phyloP scores from a whole-genome alignment of 768 basidiomycete genomes.

The Tricholoma flavovirens region DNA sequence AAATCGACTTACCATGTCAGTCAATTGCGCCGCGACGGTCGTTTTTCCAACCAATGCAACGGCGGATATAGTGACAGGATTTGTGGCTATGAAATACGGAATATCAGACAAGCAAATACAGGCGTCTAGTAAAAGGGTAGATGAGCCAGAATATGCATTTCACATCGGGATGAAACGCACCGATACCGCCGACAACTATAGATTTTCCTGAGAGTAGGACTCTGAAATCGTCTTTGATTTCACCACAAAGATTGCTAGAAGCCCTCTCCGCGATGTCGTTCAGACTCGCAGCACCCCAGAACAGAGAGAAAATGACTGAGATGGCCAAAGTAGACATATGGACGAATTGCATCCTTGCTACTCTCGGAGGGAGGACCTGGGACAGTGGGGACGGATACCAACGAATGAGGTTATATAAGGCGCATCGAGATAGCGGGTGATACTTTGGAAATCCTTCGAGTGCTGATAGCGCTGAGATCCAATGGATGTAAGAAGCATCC shows the following conservation, averaged over 20 bases:
- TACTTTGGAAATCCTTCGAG: neutral
- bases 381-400: neutral
- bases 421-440: neutral
- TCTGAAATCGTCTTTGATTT: slow-evolving; percentile 26
- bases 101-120: slow-evolving; percentile 41
- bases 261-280: slow-evolving; percentile 6
- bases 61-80: slow-evolving; percentile 24
- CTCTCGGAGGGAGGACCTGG: neutral
- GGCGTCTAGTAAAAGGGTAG: slow-evolving; percentile 20
- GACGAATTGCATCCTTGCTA: slow-evolving; percentile 6
- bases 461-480: neutral
- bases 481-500: neutral
- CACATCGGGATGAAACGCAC: slow-evolving; percentile 11
- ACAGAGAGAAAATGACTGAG: slow-evolving; percentile 1
- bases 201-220: slow-evolving; percentile 15
- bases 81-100: slow-evolving; percentile 27
- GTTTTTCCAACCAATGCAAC: slow-evolving; percentile 25
- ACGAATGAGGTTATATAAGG: neutral
- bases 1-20: slow-evolving; percentile 26
- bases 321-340: neutral
- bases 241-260: slow-evolving; percentile 33
- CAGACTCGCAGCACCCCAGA: slow-evolving; percentile 1
- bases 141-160: neutral
- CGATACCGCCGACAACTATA: slow-evolving; percentile 26
- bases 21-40: slow-evolving; percentile 24